phyloP scores from a whole-genome alignment of 164 flowering plant species.

The Stephania cephalantha region DNA sequence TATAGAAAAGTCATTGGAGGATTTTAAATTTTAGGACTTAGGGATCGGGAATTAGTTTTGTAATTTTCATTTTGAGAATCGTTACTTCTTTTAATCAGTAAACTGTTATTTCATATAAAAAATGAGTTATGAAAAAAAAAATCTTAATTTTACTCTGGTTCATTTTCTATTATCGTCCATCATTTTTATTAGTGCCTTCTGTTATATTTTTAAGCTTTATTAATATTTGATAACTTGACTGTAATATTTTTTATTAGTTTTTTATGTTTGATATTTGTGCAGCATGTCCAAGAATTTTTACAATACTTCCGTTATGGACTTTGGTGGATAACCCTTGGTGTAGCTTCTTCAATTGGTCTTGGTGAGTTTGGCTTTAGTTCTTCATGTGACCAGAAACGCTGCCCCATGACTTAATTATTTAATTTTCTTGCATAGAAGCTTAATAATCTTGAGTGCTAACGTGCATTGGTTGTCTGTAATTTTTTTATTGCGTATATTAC shows the following conservation, averaged over 20 bases:
- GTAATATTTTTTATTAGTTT: background rate
- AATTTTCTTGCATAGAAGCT: background rate
- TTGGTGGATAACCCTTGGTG: slow-evolving; percentile 95
- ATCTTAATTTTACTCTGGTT: background rate
- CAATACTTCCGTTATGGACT: slow-evolving; percentile 48
- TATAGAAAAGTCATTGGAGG: no score
- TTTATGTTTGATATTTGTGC: slow-evolving; percentile 22
- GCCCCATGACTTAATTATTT: background rate
- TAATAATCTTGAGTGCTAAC: background rate
- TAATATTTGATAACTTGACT: background rate
- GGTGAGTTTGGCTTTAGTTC: slow-evolving; percentile 37
- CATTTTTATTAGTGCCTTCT: background rate
- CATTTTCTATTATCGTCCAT: background rate
- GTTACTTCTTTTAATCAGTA: no score
- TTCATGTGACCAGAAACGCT: background rate
- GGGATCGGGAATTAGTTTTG: no score
- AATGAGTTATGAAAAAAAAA: no score
- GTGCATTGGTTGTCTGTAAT: background rate
- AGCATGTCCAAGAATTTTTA: slow-evolving; percentile 71
- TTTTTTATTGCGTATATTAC: background rate
- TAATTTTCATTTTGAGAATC: no score
- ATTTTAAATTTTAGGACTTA: no score
- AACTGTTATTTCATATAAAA: no score
- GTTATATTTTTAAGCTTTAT: background rate
- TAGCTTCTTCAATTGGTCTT: slow-evolving; percentile 93